phyloP scores from a whole-genome alignment of 257 asterid species.

The Catharanthus roseus region DNA sequence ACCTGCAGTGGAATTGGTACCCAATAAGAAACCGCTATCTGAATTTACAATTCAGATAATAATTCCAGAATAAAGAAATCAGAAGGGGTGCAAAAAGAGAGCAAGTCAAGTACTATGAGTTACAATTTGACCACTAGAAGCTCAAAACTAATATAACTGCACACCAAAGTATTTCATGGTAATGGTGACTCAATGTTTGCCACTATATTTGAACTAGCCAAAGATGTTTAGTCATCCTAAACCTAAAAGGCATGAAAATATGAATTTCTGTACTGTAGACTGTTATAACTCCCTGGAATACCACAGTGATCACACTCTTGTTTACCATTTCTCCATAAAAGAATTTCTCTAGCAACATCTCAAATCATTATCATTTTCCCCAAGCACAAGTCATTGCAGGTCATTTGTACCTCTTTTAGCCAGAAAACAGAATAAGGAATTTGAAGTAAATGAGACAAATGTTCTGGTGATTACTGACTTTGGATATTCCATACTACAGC shows the following conservation, averaged over 20 bases:
- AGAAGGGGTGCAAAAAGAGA: not conserved
- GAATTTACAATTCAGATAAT: not conserved
- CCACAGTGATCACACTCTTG: not conserved
- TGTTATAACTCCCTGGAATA: not conserved
- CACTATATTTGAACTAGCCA: not conserved
- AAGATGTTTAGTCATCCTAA: not conserved
- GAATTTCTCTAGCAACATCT: not conserved
- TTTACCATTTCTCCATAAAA: not conserved
- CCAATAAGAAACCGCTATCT: slow-evolving; percentile 5
- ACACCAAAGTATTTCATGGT: not conserved
- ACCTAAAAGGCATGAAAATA: not conserved
- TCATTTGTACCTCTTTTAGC: too few relatives aligned
- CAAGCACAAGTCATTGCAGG: not conserved
- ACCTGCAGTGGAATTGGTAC: slow-evolving; percentile 46
- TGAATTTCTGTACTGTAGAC: not conserved
- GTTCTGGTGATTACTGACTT: not conserved
- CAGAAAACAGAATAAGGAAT: not conserved
- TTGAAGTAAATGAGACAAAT: not conserved
- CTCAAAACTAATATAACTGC: not conserved
- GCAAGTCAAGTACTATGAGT: not conserved
- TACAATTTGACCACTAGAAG: not conserved
- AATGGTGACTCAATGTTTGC: not conserved
- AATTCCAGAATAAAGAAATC: not conserved
- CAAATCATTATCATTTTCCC: not conserved
- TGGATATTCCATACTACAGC: not conserved